These are phyloP conservation scores for Fusarium verrucosum DNA, from an alignment of 2,329 filamentous ascomycete species.

Conservation along the genomic window DNA sequence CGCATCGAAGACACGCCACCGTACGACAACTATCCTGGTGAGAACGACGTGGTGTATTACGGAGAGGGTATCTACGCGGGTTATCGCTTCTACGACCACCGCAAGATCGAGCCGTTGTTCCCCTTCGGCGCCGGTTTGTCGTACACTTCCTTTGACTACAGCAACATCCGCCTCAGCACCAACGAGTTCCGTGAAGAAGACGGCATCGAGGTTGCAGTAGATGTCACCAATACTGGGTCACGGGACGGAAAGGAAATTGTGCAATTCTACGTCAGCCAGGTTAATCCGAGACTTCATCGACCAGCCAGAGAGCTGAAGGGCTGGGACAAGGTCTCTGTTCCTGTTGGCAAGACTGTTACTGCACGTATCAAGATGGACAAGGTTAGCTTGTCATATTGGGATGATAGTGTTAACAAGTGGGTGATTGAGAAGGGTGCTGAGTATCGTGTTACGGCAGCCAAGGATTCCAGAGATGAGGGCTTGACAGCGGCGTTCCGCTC, in stretches of 20 bases:
- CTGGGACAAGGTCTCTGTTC: slow-evolving; percentile 20
- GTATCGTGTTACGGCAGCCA: slow-evolving; percentile 20
- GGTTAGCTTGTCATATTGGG: slow-evolving; percentile 30
- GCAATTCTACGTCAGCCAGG: slow-evolving; percentile 24
- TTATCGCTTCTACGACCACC: slow-evolving; percentile 74
- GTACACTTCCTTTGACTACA: slow-evolving; percentile 51
- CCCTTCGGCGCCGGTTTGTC: slow-evolving; percentile 24
- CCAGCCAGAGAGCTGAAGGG: slow-evolving; percentile 29
- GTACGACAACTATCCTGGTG: slow-evolving; percentile 71
- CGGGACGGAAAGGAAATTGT: slow-evolving; percentile 25
- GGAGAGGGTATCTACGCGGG: slow-evolving; percentile 78
- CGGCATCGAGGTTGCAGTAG: slow-evolving; percentile 12
- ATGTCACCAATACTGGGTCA: slow-evolving; percentile 24
- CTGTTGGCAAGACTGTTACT: slow-evolving; percentile 10
- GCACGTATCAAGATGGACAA: slow-evolving; percentile 17
- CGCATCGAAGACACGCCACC: slow-evolving; percentile 72
- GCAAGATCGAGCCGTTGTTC: slow-evolving; percentile 55
- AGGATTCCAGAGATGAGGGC: slow-evolving; percentile 22
- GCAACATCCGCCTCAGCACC: slow-evolving; percentile 15
- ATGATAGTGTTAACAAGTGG: slow-evolving; percentile 24
- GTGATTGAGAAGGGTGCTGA: slow-evolving; percentile 17
- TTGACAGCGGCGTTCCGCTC: slow-evolving; percentile 3
- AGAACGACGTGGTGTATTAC: slow-evolving; percentile 70
- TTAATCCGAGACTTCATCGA: neutral
- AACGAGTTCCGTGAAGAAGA: neutral